Base-by-base conservation (phyloP, 768 basidiomycete genomes). In the Tubosaeta sp. region DNA sequence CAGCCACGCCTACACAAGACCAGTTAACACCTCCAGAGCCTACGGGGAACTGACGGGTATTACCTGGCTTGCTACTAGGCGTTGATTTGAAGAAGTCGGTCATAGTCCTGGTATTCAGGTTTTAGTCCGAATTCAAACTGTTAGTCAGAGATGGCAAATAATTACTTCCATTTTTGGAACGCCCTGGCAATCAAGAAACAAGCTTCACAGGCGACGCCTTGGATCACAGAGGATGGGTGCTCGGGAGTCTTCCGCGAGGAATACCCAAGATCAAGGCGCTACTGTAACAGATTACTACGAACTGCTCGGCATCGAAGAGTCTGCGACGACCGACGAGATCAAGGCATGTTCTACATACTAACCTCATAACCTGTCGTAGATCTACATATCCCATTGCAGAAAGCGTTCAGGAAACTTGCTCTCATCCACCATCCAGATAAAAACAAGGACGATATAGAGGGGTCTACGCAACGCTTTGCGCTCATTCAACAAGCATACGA, bases 401-500 rank as follows among this genome's bases (percentile, higher is more conserved):
- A 80, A 66, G 83, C 94, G 16, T 95, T 94, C 68, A 78, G 94
- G 53, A 83, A 79, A 63, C 78, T 93, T 13, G 94, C 94, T 9
- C 78, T 95, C 37, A 73, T 91, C 35, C 85, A 90, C 69, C 88
- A 93, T 65, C 91, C 91, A 2, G 91, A 93, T 66, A 90, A 97
- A 72, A 97, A 97, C 63, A 74, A 79, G 43, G 76, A 84, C 55
- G 85, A 95, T 61, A 68, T 88, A 4, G 91, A 95, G 57, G 91
- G 82, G 34, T 84, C 97, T 0, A 98, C 93, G 0, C 75, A 87
- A 59, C 80, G 86, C 12, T 99, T 98, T 65, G 87, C 95, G 2
- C 72, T 80, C 16, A 71, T 99, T 8, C 97, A 98, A 61, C 91
- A 95, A 63, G 97, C 97, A 5, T 98, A 98, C 63, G 97, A 98